Evolutionary conservation across 2,329 filamentous ascomycete species (phyloP), one percentile per base, ranked within the genome.

Genomic region (Arachnomyces sp.): DNA sequence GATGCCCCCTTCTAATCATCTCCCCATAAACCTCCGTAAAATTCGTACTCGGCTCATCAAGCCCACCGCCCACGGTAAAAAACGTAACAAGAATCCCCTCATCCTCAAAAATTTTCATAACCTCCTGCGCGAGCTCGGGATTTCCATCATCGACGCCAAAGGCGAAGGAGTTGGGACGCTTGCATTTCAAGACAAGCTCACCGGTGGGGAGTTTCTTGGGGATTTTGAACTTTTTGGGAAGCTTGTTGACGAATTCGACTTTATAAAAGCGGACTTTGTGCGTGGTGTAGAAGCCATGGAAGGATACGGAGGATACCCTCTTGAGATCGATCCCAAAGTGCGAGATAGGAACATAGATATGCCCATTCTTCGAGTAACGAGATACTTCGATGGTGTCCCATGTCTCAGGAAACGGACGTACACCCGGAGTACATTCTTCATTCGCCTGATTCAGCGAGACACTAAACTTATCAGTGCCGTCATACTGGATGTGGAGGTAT

Each of bases 81-180:
- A 84, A 84, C 2, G 81, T 84, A 2, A 82, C 79, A 48, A 76
- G 72, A 50, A 84, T 77, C 40, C 65, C 58, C 38, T 78, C 79
- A 14, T 74, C 71, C 14, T 74, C 70, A 50, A 84, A 65, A 39
- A 80, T 76, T 31, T 71, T 61, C 62, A 81, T 73, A 14, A 82
- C 76, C 46, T 74, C 60, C 58, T 77, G 70, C 2, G 78, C 78
- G 42, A 73, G 69, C 28, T 62, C 52, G 34, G 80, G 80, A 37
- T 73, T 67, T 15, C 80, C 81, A 56, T 84, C 81, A 54, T 84
- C 81, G 47, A 84, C 83, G 36, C 79, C 80, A 56, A 84, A 83
- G 1, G 81, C 81, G 55, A 84, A 83, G 0, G 74, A 79, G 61
- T 82, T 81, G 34, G 79, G 79, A 13, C 79, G 71, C 48, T 73